Base-by-base conservation (phyloP, 2,329 filamentous ascomycete genomes). In the Botrytis byssoidea region DNA sequence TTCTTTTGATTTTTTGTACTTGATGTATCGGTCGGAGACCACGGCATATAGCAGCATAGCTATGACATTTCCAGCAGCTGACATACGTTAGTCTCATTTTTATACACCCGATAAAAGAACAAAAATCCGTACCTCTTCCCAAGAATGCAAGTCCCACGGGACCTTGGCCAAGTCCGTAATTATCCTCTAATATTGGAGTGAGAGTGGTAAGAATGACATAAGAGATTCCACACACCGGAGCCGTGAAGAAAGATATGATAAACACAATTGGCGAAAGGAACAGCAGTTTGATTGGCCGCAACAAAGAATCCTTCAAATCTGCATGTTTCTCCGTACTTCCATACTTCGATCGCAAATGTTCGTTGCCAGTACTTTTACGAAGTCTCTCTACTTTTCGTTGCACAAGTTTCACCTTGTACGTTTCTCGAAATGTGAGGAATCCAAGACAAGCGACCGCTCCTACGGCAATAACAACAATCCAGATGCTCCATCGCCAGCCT, bases 121-220 rank as follows among this genome's bases (percentile, higher is more conserved):
- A 10, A 78, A 68, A 75, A 77, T 1, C 81, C 82, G 81, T 72
- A 32, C 82, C 83, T 44, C 81, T 72, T 4, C 81, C 82, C 37
- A 83, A 76, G 67, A 82, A 84, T 5, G 79, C 74, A 29, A 84
- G 76, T 20, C 83, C 83, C 1, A 81, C 78, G 22, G 78, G 79
- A 18, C 79, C 78, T 10, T 77, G 77, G 8, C 77, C 79, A 76
- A 83, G 83, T 32, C 78, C 77, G 61, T 83, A 83, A 29, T 69
- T 75, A 22, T 78, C 76, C 64, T 81, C 74, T 65, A 83, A 82
- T 6, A 83, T 80, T 18, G 78, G 59, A 29, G 82, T 79, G 69
- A 83, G 82, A 16, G 82, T 83, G 20, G 82, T 82, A 71, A 83
- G 81, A 25, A 83, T 76, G 4, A 83, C 75, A 74, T 82, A 83